Evolutionary conservation across 257 asterid genomes (phyloP), one percentile per base, ranked within the genome.

Genomic region (Voacanga thouarsii): DNA sequence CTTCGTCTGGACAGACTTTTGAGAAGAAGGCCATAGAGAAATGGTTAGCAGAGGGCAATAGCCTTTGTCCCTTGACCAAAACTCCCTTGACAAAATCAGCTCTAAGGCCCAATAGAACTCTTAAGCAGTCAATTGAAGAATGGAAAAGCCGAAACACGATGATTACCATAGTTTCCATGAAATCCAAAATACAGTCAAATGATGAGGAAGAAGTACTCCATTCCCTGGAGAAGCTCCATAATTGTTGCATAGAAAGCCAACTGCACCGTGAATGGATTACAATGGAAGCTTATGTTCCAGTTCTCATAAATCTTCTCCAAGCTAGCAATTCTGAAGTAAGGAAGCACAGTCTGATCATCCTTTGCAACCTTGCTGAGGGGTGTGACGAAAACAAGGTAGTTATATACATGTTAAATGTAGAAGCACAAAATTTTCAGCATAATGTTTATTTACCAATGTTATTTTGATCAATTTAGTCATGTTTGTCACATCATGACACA

Each of bases 1-100:
- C 50, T 67, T 21, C 26, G 9, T 39, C 28, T 39, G 72, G 72
- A 7, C 72, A 67, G 49, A 67, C 72, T 37, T 67, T 37, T 39
- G 72, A 67, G 51, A 67, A 51, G 45, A 67, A 39, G 49, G 72
- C 72, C 10, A 67, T 67, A 14, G 72, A 67, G 28, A 67, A 21
- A 67, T 67, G 72, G 72, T 67, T 67, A 21, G 50, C 47, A 19
- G 72, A 67, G 19, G 72, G 49, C 49, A 67, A 67, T 65, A 65
- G 71, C 2, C 28, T 67, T 37, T 67, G 72, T 45, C 72, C 72
- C 28, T 37, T 67, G 72, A 67, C 72, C 15, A 37, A 37, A 21
- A 12, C 16, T 39, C 72, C 72, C 15, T 67, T 67, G 72, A 39
- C 39, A 5, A 67, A 18, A 37, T 67, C 72, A 67, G 26, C 50